Base-by-base conservation (phyloP, 1,284 basidiomycete species). In the Neolentinus lepideus region DNA sequence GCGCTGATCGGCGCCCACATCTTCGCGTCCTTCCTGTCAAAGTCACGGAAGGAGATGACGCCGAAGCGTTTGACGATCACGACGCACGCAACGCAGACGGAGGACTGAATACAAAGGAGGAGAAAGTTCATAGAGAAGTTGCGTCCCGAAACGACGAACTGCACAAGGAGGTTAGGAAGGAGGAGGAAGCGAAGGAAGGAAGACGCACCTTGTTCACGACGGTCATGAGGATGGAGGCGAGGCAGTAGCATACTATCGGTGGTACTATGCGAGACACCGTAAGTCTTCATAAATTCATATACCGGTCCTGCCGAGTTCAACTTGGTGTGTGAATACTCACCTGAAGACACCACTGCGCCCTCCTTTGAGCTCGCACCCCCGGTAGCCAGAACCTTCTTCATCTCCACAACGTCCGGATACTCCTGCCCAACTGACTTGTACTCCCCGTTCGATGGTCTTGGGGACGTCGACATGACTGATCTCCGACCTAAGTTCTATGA, bases 121-220 rank as follows among this genome's bases (percentile, higher is more conserved):
- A 98, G 78, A 66, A 98, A 97, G 63, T 93, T 99, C 96, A 99
- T 98, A 62, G 91, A 92, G 73, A 99, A 99, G 63, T 92, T 72
- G 35, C 79, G 77, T 2, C 97, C 97, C 3, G 96, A 98, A 9
- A 99, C 95, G 58, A 98, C 92, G 66, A 89, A 98, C 92, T 96
- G 60, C 1, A 55, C 2, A 51, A 57, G 52, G 19, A 8, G 33
- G 59, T 27, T 33, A 38, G 56, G 33, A 21, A 19, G 22, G 26
- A 52, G 45, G 24, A 50, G n/a, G 33, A 14, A 16, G 35, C 14
- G 6, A 36, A 52, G 35, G 22, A 19, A 52, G 35, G 24, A 3
- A 67, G 77, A 21, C 16, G 48, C 59, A 93, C 94, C 80, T 99
- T 98, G 79, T 98, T 98, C 59, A 98, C 85, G 51, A 99, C 83